Evolutionary conservation across 2,329 filamentous ascomycete genomes (phyloP), one percentile per base, ranked within the genome.

Genomic region (Ambrosiella cleistominuta): DNA sequence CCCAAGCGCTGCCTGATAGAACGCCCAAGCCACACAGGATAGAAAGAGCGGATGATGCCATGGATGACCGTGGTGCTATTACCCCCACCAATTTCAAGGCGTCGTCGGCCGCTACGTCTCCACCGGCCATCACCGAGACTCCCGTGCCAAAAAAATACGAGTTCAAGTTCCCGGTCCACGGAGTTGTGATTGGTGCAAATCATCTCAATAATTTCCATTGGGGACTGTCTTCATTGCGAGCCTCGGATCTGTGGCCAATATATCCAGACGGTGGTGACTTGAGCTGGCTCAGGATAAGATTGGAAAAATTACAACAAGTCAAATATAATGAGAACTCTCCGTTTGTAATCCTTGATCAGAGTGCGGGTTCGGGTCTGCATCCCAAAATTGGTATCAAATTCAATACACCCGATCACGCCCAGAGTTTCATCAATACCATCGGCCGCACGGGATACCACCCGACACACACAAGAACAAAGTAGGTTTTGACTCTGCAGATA

Each of bases 151-250:
- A 1, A 27, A 42, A 38, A 1, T 40, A 52, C 15, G 45, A 35
- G 3, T 45, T 27, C 15, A 36, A 15, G 13, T 57, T 58, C 37
- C 17, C 13, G 7, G 56, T 60, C 38, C 40, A 35, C 19, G 56
- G 56, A 38, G 59, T 40, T n/a, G 59, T 60, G n/a, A 50, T 51
- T 19, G 59, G 59, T 9, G 13, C 52, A 11, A 39, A 45, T 45
- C 17, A 44, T 12, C 37, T 56, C 36, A 52, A 60, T 27, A 37
- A 56, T 13, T 60, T 58, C 35, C 44, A 58, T 9, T 60, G 59
- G 59, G 39, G 52, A 37, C 35, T 35, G 19, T 19, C 49, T 39
- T 49, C 37, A 42, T 50, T 11, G 19, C 27, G 27, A 27, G 27
- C 27, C 27, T 27, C 27, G 27, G 27, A 27, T 27, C 27, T 27